Percentiles rank a stretch among this genome's conserved stretches.
Conservation (phyloP, 257 asterid species). For the Cordia subcordata region DNA sequence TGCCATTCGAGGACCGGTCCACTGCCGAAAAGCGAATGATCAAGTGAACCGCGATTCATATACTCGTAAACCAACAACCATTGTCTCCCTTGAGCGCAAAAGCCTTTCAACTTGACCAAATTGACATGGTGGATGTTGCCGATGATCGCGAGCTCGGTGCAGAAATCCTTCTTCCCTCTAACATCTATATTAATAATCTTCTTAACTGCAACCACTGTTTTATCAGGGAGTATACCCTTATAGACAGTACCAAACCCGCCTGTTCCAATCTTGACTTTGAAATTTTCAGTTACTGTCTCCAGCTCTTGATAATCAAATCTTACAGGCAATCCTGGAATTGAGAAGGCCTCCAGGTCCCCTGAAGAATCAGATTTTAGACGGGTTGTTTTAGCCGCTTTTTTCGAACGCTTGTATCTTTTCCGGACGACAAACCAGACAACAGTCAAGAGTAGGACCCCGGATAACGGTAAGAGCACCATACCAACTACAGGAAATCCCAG, state of each 20-base stretch:
- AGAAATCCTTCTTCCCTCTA: conserved; percentile 60
- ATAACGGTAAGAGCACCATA: conserved; percentile 46
- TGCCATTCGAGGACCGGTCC: conserved; percentile 68
- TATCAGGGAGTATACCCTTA: conserved; percentile 52
- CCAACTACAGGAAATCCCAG: conserved; percentile 36
- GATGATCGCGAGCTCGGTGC: conserved; percentile 61
- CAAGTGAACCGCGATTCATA: conserved; percentile 73
- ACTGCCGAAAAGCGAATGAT: conserved; percentile 48
- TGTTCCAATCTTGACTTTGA: conserved; percentile 54
- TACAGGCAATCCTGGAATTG: conserved; percentile 58
- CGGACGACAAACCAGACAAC: conserved; percentile 34
- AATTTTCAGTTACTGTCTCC: conserved; percentile 45
- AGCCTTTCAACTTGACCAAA: conserved; percentile 65
- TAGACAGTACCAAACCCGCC: conserved; percentile 76
- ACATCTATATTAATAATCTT: conserved; percentile 41
- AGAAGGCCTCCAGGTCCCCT: conserved; percentile 35
- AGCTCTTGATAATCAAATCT: conserved; percentile 52
- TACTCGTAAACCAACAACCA: conserved; percentile 69
- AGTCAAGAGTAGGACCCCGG: conserved; percentile 37
- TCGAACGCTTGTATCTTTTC: conserved; percentile 20
- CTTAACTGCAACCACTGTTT: conserved; percentile 61
- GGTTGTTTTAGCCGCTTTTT: conserved; percentile 10
- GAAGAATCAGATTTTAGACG: conserved; percentile 19
- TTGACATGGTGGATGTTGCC: conserved; percentile 73
- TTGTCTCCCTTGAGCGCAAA: conserved; percentile 50